Conservation (phyloP, 2,329 filamentous ascomycete genomes). For the Botrytis paeoniae region DNA sequence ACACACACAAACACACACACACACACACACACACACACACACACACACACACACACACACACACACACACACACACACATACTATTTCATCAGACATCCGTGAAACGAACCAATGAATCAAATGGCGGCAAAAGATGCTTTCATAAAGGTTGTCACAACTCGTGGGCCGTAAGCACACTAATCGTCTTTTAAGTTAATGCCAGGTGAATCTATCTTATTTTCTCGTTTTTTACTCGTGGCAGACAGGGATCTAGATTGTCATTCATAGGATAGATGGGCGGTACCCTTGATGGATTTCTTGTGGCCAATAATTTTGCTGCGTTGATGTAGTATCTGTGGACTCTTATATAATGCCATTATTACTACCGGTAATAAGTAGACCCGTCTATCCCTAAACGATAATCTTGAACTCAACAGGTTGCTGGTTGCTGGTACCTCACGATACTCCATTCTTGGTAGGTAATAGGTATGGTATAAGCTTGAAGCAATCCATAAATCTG, state of each 20-base stretch:
- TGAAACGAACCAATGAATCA: background rate
- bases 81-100: background rate
- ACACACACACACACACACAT: no score
- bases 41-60: no score
- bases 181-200: background rate
- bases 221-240: slow-evolving; percentile 16
- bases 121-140: background rate
- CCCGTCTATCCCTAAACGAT: background rate
- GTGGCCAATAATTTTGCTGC: background rate
- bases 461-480: background rate
- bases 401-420: no score
- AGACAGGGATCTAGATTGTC: background rate
- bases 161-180: slow-evolving; percentile 1
- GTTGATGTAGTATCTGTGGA: background rate
- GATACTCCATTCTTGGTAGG: background rate
- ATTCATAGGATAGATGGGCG: background rate
- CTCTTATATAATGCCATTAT: background rate
- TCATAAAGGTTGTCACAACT: slow-evolving; percentile 6
- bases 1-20: no score
- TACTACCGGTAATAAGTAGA: background rate
- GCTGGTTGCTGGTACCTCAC: no score
- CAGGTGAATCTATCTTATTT: slow-evolving; percentile 8
- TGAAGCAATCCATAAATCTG: background rate
- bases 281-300: background rate
- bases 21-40: no score